A percentile compares a stretch with the other conserved stretches of the same genome.
phyloP scores from a whole-genome alignment of 345 rosid species.

The Pugionium cornutum region DNA sequence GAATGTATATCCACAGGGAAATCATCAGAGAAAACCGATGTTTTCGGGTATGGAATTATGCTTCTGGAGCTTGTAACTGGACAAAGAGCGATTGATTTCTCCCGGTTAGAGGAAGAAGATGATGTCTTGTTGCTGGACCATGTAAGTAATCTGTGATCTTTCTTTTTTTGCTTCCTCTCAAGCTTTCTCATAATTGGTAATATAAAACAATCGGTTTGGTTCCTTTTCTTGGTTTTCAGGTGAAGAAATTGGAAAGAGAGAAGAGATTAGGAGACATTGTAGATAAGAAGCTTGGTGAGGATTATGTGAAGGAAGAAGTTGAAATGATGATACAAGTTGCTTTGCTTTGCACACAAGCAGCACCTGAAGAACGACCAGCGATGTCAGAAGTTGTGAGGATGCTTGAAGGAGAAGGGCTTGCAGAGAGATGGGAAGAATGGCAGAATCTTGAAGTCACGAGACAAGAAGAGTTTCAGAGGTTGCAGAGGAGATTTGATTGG shows the following conservation, averaged over 20 bases:
- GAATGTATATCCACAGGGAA: slow-evolving; percentile 96
- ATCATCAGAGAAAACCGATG: slow-evolving; percentile 93
- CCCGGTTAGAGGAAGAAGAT: slow-evolving; percentile 97
- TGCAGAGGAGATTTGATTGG: slow-evolving; percentile 87
- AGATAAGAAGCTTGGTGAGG: slow-evolving; percentile 38
- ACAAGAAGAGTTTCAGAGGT: slow-evolving; percentile 79
- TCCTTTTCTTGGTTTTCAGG: slow-evolving; percentile 27
- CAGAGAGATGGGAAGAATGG: slow-evolving; percentile 99
- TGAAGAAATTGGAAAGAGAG: slow-evolving; percentile 45
- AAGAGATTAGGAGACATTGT: slow-evolving; percentile 42
- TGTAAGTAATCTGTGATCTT: slow-evolving; percentile 48
- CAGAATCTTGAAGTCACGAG: slow-evolving; percentile 82
- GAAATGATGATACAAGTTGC: slow-evolving; percentile 96
- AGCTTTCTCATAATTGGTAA: slow-evolving; percentile 1
- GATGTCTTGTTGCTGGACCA: slow-evolving; percentile 96
- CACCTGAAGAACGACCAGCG: slow-evolving; percentile 86
- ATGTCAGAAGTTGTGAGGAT: slow-evolving; percentile 98
- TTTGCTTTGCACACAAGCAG: slow-evolving; percentile 80
- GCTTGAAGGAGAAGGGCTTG: slow-evolving; percentile 98
- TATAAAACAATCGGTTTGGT: not conserved
- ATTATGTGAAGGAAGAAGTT: slow-evolving; percentile 52
- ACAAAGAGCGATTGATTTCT: slow-evolving; percentile 96
- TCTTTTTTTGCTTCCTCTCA: slow-evolving; percentile 3
- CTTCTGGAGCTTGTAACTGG: slow-evolving; percentile 98
- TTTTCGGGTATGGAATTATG: slow-evolving; percentile 95